Percentiles rank a stretch among this genome's conserved stretches.
Evolutionary conservation across 73 alveolate species (phyloP).

Genomic region (Paramecium biaurelia): DNA sequence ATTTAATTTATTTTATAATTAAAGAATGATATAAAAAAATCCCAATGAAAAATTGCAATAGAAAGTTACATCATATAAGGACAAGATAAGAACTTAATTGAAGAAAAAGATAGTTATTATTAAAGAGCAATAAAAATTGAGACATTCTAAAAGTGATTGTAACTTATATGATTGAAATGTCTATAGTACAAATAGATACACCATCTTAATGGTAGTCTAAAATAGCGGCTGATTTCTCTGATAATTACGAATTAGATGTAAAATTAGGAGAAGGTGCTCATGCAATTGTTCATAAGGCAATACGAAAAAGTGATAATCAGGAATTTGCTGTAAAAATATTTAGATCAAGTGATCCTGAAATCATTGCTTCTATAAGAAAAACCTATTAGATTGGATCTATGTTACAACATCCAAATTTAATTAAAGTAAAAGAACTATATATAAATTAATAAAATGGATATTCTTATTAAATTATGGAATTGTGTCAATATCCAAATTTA

Average conservation of each 20-base stretch:
- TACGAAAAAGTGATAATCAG: not conserved
- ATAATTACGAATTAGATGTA: not conserved
- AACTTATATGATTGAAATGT: not conserved
- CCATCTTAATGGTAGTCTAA: not conserved
- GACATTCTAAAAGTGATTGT: slow-evolving; percentile 26
- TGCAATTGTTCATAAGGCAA: slow-evolving; percentile 9
- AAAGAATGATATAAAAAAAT: not conserved
- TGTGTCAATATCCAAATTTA: slow-evolving; percentile 2
- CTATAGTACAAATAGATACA: not conserved
- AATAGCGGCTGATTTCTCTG: not conserved
- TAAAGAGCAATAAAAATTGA: not conserved
- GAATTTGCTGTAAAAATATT: slow-evolving; percentile 26
- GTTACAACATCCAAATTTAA: not conserved
- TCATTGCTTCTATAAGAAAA: slow-evolving; percentile 24
- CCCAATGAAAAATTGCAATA: not conserved
- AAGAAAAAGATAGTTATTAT: not conserved
- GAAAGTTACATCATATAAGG: not conserved
- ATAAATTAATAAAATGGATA: slow-evolving; percentile 40
- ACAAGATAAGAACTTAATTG: slow-evolving; percentile 8
- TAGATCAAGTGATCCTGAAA: slow-evolving; percentile 42
- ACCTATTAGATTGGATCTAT: slow-evolving; percentile 9
- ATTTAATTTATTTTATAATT: not conserved
- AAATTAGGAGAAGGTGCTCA: slow-evolving; percentile 51
- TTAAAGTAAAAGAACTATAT: slow-evolving; percentile 22
- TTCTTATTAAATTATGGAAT: slow-evolving; percentile 41